A percentile compares a stretch with the other conserved stretches of the same genome.
Evolutionary conservation across 805 yeast genomes (phyloP).

Genomic region (Yamadazyma ubonensis): DNA sequence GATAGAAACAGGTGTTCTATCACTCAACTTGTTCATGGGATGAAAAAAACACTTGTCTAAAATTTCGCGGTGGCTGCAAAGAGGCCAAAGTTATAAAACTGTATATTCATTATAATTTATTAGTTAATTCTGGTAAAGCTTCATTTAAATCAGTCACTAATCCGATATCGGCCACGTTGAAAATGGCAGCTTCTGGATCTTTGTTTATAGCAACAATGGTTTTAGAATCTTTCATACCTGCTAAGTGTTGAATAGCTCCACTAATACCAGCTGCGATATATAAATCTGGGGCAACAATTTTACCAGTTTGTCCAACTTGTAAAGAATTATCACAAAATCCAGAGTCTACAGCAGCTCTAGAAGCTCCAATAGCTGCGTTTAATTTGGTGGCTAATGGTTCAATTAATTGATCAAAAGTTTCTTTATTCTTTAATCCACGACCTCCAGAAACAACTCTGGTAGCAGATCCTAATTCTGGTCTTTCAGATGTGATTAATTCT

Average conservation of each 20-base stretch:
- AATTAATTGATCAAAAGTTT: constrained; percentile 72
- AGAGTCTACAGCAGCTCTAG: constrained; percentile 96
- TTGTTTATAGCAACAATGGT: constrained; percentile 91
- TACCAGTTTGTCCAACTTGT: constrained; percentile 98
- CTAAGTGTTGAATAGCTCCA: constrained; percentile 97
- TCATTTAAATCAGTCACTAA: constrained; percentile 86
- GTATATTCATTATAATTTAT: constrained; percentile 47
- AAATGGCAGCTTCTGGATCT: constrained; percentile 92
- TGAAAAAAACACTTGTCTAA: neutral
- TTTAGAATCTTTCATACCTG: constrained; percentile 97
- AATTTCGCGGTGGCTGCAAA: neutral
- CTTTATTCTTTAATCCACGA: constrained; percentile 87
- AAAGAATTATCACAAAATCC: constrained; percentile 95
- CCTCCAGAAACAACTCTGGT: constrained; percentile 86
- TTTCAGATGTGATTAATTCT: constrained; percentile 69
- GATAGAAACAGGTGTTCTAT: constrained; percentile 10
- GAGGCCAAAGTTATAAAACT: constrained; percentile 2
- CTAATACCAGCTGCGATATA: constrained; percentile 92
- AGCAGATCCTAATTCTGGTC: constrained; percentile 91
- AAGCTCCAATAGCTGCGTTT: constrained; percentile 94
- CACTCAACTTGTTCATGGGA: constrained; percentile 2
- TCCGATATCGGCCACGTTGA: constrained; percentile 86
- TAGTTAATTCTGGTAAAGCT: constrained; percentile 86
- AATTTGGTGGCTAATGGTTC: constrained; percentile 82
- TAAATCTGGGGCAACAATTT: constrained; percentile 93